phyloP scores from a whole-genome alignment of 2,329 filamentous ascomycete genomes.

The Sporothrix schenckii region DNA sequence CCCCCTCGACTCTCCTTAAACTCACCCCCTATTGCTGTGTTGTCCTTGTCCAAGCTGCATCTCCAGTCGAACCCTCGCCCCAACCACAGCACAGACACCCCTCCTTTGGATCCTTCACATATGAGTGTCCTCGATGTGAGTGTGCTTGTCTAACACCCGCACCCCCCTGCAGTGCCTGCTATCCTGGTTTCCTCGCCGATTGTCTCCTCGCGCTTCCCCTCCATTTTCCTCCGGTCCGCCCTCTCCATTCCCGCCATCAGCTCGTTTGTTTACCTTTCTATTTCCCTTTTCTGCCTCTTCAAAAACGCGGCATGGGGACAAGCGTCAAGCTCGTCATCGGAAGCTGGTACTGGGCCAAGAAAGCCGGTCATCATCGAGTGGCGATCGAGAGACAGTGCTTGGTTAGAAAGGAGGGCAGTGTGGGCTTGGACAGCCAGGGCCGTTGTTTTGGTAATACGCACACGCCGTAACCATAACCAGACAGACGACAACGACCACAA shows the following conservation, averaged over 20 bases:
- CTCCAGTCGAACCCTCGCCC: background rate
- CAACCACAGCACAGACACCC: background rate
- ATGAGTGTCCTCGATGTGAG: background rate
- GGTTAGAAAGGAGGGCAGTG: background rate
- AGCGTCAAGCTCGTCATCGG: background rate
- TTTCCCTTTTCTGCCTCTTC: constrained; percentile 1
- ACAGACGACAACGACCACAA: background rate
- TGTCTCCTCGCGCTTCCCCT: background rate
- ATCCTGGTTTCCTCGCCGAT: background rate
- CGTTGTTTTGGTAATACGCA: constrained; percentile 6
- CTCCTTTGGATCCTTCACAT: background rate
- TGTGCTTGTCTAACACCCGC: constrained; percentile 12
- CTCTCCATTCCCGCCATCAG: constrained; percentile 6
- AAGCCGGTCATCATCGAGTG: background rate
- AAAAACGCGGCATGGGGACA: constrained; percentile 11
- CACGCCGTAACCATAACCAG: constrained; percentile 6
- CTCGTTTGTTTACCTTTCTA: constrained; percentile 7
- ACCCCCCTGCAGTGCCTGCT: background rate
- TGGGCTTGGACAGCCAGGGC: background rate
- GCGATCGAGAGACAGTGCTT: background rate
- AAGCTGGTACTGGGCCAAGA: background rate
- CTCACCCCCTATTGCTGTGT: background rate
- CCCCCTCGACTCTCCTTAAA: background rate
- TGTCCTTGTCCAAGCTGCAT: background rate
- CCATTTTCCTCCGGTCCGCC: background rate